Evolutionary conservation across 495 filamentous ascomycete species (phyloP).

Genomic region (Penicillium maclennaniae): DNA sequence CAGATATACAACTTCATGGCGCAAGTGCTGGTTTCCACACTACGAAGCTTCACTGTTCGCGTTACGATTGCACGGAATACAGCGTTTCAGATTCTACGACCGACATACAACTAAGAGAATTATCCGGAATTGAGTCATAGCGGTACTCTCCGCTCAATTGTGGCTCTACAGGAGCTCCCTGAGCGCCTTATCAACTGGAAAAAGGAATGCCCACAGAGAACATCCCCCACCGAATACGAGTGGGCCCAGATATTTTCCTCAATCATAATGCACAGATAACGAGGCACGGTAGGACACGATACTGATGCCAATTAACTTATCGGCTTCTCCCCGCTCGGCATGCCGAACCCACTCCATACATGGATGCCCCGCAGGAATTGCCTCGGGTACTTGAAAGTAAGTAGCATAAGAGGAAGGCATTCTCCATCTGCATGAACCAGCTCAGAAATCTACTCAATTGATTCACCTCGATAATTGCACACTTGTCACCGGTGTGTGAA

Average conservation of each 20-base stretch:
- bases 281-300: background rate
- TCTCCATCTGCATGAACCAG: background rate
- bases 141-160: too few relatives aligned
- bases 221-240: background rate
- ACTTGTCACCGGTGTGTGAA: background rate
- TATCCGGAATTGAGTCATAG: too few relatives aligned
- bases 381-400: constrained; percentile 15
- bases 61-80: too few relatives aligned
- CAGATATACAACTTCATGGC: too few relatives aligned
- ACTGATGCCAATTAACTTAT: constrained; percentile 22
- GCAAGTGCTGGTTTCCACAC: too few relatives aligned
- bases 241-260: background rate
- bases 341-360: constrained; percentile 23
- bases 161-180: background rate
- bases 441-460: background rate
- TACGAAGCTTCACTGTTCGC: too few relatives aligned
- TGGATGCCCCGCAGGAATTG: constrained; percentile 15
- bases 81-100: too few relatives aligned
- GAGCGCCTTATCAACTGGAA: background rate
- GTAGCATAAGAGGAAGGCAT: constrained; percentile 6
- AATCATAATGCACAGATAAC: constrained; percentile 2
- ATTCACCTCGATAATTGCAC: background rate
- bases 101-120: too few relatives aligned
- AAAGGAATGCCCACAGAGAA: background rate
- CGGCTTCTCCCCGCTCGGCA: constrained; percentile 30